These are phyloP conservation scores for Reticulascus tulasneorum DNA, from an alignment of 2,329 filamentous ascomycete species.

Conservation along the genomic window DNA sequence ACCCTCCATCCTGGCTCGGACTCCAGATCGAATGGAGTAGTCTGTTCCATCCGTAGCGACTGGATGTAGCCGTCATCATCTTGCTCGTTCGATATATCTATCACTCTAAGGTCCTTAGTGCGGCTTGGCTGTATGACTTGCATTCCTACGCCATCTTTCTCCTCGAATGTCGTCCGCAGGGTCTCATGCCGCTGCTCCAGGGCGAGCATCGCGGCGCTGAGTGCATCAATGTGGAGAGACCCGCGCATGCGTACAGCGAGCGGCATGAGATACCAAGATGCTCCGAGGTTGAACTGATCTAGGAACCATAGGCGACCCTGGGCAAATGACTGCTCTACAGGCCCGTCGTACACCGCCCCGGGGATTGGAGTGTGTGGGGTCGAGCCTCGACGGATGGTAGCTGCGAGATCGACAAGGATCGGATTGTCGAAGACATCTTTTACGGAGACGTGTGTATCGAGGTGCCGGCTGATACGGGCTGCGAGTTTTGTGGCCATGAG, in stretches of 20 bases:
- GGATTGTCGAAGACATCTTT: conserved; percentile 12
- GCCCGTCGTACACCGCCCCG: neutral
- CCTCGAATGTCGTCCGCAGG: conserved; percentile 1
- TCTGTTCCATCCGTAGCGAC: conserved; percentile 12
- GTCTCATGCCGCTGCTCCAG: conserved; percentile 2
- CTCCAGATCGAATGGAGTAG: conserved; percentile 18
- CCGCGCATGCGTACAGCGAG: neutral
- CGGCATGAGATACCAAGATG: neutral
- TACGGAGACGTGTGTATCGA: conserved; percentile 5
- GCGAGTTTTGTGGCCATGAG: conserved; percentile 9
- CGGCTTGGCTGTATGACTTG: conserved; percentile 3
- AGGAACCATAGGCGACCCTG: conserved; percentile 2
- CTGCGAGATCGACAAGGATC: neutral
- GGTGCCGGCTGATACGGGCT: neutral
- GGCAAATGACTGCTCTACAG: conserved; percentile 1
- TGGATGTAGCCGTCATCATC: neutral
- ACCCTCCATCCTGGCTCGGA: conserved; percentile 19
- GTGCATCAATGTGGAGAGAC: neutral
- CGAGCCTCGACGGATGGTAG: neutral
- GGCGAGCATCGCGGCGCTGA: neutral
- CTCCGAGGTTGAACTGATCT: neutral
- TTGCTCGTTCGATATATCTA: neutral
- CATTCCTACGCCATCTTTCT: neutral
- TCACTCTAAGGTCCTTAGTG: neutral
- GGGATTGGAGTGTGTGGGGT: neutral